Base-by-base conservation (phyloP, 2,329 filamentous ascomycete genomes). In the Boeremia lycopersici region DNA sequence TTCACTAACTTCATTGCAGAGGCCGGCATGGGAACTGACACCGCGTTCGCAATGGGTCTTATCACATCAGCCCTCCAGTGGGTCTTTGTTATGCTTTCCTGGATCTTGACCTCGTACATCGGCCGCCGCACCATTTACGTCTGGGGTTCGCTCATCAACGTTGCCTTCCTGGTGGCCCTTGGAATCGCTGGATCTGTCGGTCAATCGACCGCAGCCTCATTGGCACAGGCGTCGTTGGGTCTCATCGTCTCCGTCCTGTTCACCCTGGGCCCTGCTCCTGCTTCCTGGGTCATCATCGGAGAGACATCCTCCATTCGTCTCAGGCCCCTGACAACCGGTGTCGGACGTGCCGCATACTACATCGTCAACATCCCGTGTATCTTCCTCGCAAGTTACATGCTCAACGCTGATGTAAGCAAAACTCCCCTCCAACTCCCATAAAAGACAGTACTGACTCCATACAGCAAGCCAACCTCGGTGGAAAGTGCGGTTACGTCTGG, bases 271-370 rank as follows among this genome's bases (percentile, higher is more conserved):
- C 84, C 84, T 25, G 86, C 84, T 2, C 86, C 86, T 41, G 82
- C 83, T 35, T 87, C 86, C 9, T 89, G 82, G 81, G 83, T 85
- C 74, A 86, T 88, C 61, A 88, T 89, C 41, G 85, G 82, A 62
- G 86, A 89, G 73, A 88, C 86, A 2, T 87, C 86, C 0, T 76
- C 86, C 45, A 81, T 88, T 49, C 85, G 86, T 57, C 85, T 89
- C 28, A 73, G 86, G 42, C 83, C 86, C 41, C 75, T 88, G n/a
- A 88, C 83, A 3, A 88, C 86, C 23, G 86, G 85, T 72, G 74
- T 88, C 44, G 86, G 86, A 68, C 85, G 86, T 68, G 86, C 74
- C 48, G 74, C 78, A 11, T 89, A 89, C 79, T 88, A 89, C 74
- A 63, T 86, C 5, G 76, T 86, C 57, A 82, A 88, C 54, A 88